Percentiles rank a stretch among this genome's conserved stretches.
These are phyloP conservation scores for Phytophthora constricta DNA, from an alignment of 352 stramenopile genomes.

Conservation along the genomic window DNA sequence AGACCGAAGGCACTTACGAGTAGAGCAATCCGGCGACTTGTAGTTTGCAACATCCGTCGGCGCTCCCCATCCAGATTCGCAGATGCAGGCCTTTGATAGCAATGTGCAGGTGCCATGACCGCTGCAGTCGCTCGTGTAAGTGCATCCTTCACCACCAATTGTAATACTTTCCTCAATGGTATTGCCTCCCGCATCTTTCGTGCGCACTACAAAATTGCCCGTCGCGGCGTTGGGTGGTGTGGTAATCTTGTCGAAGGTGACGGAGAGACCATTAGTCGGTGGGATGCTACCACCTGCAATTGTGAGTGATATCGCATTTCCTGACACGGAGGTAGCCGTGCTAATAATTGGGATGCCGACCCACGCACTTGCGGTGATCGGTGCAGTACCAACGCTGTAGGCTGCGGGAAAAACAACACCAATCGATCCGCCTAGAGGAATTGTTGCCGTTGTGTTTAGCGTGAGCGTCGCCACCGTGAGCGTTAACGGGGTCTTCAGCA, in stretches of 20 bases:
- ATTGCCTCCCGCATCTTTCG: conserved; percentile 42
- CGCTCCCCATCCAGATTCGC: conserved; percentile 61
- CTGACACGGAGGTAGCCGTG: conserved; percentile 34
- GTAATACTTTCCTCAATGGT: conserved; percentile 63
- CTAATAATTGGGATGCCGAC: conserved; percentile 46
- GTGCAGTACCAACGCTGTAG: conserved; percentile 38
- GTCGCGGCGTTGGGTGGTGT: conserved; percentile 50
- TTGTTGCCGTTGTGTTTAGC: conserved; percentile 45
- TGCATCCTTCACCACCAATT: conserved; percentile 67
- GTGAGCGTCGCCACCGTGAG: conserved; percentile 48
- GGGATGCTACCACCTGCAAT: conserved; percentile 46
- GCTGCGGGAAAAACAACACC: conserved; percentile 58
- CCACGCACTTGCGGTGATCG: conserved; percentile 33
- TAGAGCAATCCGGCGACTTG: conserved; percentile 81
- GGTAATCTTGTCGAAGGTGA: conserved; percentile 57
- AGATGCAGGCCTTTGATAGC: conserved; percentile 69
- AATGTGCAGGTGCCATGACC: conserved; percentile 81
- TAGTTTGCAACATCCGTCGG: conserved; percentile 76
- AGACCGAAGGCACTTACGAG: conserved; percentile 39
- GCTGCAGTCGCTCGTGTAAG: conserved; percentile 84
- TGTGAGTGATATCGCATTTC: conserved; percentile 38
- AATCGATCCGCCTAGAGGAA: conserved; percentile 51
- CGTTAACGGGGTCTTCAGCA: conserved; percentile 43
- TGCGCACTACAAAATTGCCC: conserved; percentile 63
- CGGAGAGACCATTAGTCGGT: conserved; percentile 33